These are phyloP conservation scores for Neurospora africana DNA, from an alignment of 495 filamentous ascomycete species.

Conservation along the genomic window DNA sequence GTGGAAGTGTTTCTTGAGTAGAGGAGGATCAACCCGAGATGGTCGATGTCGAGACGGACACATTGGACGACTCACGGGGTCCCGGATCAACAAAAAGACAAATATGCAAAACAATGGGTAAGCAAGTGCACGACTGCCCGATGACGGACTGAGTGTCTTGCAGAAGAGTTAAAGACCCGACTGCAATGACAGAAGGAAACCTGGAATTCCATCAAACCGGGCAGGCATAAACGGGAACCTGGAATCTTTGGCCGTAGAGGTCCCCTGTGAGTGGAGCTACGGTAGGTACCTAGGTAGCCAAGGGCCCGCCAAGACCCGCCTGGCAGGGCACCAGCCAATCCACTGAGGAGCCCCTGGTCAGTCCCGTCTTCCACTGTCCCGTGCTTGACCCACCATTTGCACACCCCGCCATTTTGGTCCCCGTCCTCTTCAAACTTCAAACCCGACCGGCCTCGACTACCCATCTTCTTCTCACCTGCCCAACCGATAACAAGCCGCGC, in stretches of 20 bases:
- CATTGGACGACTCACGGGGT: background rate
- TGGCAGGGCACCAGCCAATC: background rate
- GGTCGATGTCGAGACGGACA: slow-evolving; percentile 2
- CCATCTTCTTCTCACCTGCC: no score
- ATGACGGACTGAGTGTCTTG: background rate
- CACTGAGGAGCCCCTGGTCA: background rate
- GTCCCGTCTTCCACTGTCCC: background rate
- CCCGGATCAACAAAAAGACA: background rate
- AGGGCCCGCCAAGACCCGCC: background rate
- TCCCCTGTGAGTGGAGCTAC: background rate
- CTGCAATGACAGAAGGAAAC: background rate
- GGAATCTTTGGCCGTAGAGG: background rate
- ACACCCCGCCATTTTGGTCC: background rate
- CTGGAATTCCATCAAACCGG: background rate
- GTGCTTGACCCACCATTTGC: background rate
- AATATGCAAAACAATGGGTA: background rate
- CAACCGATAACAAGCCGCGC: background rate
- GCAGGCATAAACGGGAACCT: background rate
- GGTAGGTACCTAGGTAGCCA: background rate
- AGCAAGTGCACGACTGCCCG: background rate
- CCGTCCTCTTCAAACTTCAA: background rate
- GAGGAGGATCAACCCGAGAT: slow-evolving; percentile 1
- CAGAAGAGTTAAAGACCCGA: background rate
- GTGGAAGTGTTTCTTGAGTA: slow-evolving; percentile 5
- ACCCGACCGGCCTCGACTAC: background rate